Evolutionary conservation across 164 flowering plant genomes (phyloP).

Genomic region (Chimonanthus salicifolius): DNA sequence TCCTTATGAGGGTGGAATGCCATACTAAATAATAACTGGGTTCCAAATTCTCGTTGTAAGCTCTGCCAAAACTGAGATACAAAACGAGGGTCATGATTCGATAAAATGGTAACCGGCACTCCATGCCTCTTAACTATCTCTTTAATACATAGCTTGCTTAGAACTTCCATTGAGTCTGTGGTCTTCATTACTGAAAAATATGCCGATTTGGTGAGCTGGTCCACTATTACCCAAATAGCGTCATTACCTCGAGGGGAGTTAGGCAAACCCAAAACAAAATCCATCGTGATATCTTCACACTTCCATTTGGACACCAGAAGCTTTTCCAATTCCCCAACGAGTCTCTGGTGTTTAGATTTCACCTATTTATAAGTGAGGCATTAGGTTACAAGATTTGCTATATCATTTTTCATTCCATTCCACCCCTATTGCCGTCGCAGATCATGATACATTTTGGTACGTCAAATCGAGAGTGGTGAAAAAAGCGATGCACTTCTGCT

Average conservation of each 20-base stretch:
- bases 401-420: no score
- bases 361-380: neutral
- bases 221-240: constrained; percentile 1
- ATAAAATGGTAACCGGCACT: neutral
- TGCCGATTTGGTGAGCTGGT: neutral
- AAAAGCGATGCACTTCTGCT: no score
- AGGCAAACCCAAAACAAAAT: neutral
- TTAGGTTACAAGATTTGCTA: neutral
- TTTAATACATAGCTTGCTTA: neutral
- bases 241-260: neutral
- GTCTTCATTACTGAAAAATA: neutral
- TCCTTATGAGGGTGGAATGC: constrained; percentile 6
- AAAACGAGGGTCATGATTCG: neutral
- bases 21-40: neutral
- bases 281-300: constrained; percentile 1
- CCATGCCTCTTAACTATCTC: neutral
- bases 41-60: neutral
- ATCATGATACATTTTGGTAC: no score
- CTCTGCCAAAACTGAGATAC: neutral
- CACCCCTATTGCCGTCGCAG: no score
- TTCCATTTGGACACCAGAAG: neutral
- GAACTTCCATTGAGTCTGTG: neutral
- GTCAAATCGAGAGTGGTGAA: no score
- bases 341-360: neutral
- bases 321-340: neutral